phyloP scores from a whole-genome alignment of 768 basidiomycete genomes.

The Holtermannia corniformis region DNA sequence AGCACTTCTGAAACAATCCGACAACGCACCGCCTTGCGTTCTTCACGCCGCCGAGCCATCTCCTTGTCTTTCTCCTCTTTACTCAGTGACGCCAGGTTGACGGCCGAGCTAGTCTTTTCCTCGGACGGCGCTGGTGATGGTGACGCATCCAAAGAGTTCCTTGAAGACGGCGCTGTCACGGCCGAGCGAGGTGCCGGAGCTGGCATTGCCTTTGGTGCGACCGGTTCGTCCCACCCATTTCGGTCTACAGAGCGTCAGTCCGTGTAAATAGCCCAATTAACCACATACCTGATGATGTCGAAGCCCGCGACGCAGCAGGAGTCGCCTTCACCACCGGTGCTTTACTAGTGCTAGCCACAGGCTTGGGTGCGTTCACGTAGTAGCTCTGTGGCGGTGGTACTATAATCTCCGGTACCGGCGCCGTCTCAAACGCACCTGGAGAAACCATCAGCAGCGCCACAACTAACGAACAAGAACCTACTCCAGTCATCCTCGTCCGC shows the following conservation, averaged over 20 bases:
- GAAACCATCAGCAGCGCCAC: neutral
- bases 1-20: constrained; percentile 45
- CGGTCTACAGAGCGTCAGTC: neutral
- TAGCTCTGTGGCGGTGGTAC: constrained; percentile 29
- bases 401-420: constrained; percentile 29
- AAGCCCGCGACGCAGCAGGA: neutral
- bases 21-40: constrained; percentile 64
- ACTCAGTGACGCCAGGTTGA: constrained; percentile 49
- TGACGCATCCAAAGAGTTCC: neutral
- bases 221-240: neutral
- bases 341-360: constrained; percentile 17
- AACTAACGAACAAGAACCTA: constrained; percentile 42
- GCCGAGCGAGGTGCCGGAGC: constrained; percentile 6
- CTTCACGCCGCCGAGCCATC: constrained; percentile 83
- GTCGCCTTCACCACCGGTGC: neutral
- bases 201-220: constrained; percentile 2
- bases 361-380: constrained; percentile 14
- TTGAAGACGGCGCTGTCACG: neutral
- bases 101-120: constrained; percentile 1
- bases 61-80: constrained; percentile 94
- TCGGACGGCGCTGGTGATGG: neutral
- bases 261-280: neutral
- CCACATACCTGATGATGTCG: neutral
- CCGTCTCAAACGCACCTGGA: constrained; percentile 65
- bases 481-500: constrained; percentile 94